Conservation (phyloP, 768 basidiomycete genomes). For the Leccinum subgranulosum region DNA sequence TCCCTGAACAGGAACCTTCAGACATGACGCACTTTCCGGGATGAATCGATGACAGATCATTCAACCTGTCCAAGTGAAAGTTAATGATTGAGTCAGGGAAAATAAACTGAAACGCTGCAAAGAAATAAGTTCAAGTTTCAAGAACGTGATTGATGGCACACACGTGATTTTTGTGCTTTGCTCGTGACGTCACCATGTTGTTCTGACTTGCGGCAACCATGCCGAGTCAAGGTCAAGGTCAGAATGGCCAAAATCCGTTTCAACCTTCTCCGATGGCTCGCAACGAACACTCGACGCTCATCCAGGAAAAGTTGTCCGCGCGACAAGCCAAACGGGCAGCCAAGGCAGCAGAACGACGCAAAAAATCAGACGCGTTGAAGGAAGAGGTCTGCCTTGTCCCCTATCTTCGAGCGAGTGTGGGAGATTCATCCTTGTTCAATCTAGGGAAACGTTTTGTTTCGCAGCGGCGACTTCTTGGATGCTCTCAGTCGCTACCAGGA, state of each 20-base stretch:
- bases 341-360: slow-evolving; percentile 17
- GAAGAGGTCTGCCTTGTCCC: slow-evolving; percentile 22
- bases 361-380: slow-evolving; percentile 27
- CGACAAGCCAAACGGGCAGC: slow-evolving; percentile 16
- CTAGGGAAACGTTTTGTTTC: slow-evolving; percentile 46
- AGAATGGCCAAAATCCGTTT: not conserved
- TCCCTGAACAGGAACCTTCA: not conserved
- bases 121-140: not conserved
- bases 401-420: not conserved
- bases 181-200: not conserved
- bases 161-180: not conserved
- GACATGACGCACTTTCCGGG: no score
- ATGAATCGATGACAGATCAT: no score
- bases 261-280: not conserved
- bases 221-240: not conserved
- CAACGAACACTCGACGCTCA: not conserved
- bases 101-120: not conserved
- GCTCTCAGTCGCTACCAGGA: slow-evolving; percentile 41
- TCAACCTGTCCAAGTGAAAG: no score
- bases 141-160: not conserved
- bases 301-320: slow-evolving; percentile 4
- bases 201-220: not conserved
- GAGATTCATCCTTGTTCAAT: not conserved
- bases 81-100: not conserved
- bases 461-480: slow-evolving; percentile 32